Conservation (phyloP, 2,329 filamentous ascomycete genomes). For the Alternaria hordeiaustralica region DNA sequence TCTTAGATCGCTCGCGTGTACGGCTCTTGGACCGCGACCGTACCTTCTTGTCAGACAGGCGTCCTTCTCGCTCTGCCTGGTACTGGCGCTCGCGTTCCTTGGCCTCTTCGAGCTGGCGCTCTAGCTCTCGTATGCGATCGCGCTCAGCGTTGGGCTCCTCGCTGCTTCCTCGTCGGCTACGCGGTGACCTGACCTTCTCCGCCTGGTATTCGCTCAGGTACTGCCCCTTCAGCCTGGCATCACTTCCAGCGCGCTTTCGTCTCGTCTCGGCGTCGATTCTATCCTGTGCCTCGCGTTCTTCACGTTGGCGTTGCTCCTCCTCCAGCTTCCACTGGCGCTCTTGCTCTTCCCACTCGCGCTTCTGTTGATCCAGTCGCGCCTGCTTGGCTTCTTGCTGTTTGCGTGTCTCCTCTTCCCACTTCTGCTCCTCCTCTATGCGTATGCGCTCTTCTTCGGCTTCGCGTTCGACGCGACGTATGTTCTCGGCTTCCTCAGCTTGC, state of each 20-base stretch:
- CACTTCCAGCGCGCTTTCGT: conserved; percentile 65
- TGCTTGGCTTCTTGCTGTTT: conserved; percentile 65
- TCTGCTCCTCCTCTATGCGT: conserved; percentile 67
- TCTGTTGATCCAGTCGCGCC: conserved; percentile 69
- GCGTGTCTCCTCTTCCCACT: conserved; percentile 70
- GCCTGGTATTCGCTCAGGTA: conserved; percentile 86
- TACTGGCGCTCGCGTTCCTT: conserved; percentile 71
- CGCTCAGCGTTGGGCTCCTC: conserved; percentile 63
- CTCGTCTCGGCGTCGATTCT: conserved; percentile 71
- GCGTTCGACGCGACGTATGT: conserved; percentile 55
- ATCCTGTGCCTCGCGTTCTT: conserved; percentile 76
- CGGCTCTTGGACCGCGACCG: conserved; percentile 48
- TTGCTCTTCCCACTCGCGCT: conserved; percentile 77
- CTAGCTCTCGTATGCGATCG: conserved; percentile 78
- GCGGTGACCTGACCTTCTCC: conserved; percentile 60
- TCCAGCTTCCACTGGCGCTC: conserved; percentile 78
- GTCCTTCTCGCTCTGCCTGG: conserved; percentile 64
- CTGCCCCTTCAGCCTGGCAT: conserved; percentile 77
- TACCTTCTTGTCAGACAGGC: conserved; percentile 49
- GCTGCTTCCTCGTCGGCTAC: conserved; percentile 48
- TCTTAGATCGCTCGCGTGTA: conserved; percentile 44
- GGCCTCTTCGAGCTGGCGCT: conserved; percentile 72
- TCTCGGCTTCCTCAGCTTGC: conserved; percentile 61
- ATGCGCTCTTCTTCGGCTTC: conserved; percentile 69
- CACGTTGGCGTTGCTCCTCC: conserved; percentile 72